A percentile compares a stretch with the other conserved stretches of the same genome.
Evolutionary conservation across 805 yeast species (phyloP).

Genomic region (Jamesozyma hellenica): DNA sequence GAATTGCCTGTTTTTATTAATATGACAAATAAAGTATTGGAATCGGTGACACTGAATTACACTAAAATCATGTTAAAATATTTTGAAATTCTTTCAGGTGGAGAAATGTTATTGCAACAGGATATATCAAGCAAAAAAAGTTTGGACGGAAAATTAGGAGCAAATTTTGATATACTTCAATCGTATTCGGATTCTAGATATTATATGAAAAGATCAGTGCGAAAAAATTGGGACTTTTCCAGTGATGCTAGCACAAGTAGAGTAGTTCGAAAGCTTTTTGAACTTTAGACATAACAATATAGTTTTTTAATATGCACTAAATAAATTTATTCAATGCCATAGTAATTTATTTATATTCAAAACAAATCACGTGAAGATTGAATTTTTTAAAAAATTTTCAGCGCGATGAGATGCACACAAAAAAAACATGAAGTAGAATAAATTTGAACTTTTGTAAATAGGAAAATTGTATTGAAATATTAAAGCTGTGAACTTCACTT

Average conservation of each 20-base stretch:
- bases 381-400: background rate
- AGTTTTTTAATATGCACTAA: too few relatives aligned
- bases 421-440: background rate
- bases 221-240: slow-evolving; percentile 20
- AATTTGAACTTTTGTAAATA: too few relatives aligned
- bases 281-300: slow-evolving; percentile 8
- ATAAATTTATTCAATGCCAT: too few relatives aligned
- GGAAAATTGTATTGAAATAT: too few relatives aligned
- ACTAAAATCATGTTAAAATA: slow-evolving; percentile 19
- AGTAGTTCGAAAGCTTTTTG: slow-evolving; percentile 21
- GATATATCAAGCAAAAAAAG: slow-evolving; percentile 15
- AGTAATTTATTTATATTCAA: too few relatives aligned
- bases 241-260: slow-evolving; percentile 17
- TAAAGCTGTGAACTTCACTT: too few relatives aligned
- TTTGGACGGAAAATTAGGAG: slow-evolving; percentile 16
- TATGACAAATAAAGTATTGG: slow-evolving; percentile 7
- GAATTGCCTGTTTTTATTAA: slow-evolving; percentile 27
- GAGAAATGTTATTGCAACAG: slow-evolving; percentile 16
- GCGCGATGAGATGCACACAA: slow-evolving; percentile 3
- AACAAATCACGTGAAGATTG: slow-evolving; percentile 1
- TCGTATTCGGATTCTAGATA: slow-evolving; percentile 24
- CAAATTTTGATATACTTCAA: slow-evolving; percentile 32
- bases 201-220: slow-evolving; percentile 23
- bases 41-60: slow-evolving; percentile 17
- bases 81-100: slow-evolving; percentile 28